Evolutionary conservation across 1,284 basidiomycete species (phyloP).

Genomic region (Malassezia pachydermatis): DNA sequence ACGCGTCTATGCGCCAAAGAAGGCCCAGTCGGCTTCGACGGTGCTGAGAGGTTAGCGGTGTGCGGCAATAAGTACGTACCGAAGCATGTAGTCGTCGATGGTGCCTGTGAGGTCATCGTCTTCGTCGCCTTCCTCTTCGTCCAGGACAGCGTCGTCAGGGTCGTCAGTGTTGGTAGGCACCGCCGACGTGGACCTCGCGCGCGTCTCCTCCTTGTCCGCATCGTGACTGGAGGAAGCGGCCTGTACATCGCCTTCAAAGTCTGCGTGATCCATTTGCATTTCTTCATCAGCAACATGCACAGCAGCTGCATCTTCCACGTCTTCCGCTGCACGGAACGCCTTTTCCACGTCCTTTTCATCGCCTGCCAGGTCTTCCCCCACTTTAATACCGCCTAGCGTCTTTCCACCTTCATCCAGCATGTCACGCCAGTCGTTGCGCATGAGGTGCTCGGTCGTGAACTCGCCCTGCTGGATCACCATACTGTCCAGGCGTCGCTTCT

Average conservation of each 20-base stretch:
- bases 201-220: not conserved
- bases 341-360: slow-evolving; percentile 54
- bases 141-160: not conserved
- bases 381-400: slow-evolving; percentile 34
- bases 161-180: not conserved
- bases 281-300: slow-evolving; percentile 72
- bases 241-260: slow-evolving; percentile 52
- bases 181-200: not conserved
- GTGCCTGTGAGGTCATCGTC: slow-evolving; percentile 59
- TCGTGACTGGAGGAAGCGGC: not conserved
- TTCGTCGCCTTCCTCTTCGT: slow-evolving; percentile 51
- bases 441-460: slow-evolving; percentile 58
- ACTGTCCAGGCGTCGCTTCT: slow-evolving; percentile 81
- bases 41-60: slow-evolving; percentile 46
- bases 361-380: slow-evolving; percentile 38
- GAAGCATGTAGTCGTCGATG: slow-evolving; percentile 76
- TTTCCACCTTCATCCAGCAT: slow-evolving; percentile 56
- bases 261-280: slow-evolving; percentile 62
- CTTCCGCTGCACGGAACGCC: slow-evolving; percentile 75
- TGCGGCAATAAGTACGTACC: slow-evolving; percentile 9
- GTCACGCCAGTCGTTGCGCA: slow-evolving; percentile 65
- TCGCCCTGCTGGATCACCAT: slow-evolving; percentile 88
- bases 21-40: slow-evolving; percentile 65
- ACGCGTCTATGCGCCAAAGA: slow-evolving; percentile 52
- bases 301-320: slow-evolving; percentile 71